Base-by-base conservation (phyloP, 768 basidiomycete species). In the Auricularia auricula-judae region DNA sequence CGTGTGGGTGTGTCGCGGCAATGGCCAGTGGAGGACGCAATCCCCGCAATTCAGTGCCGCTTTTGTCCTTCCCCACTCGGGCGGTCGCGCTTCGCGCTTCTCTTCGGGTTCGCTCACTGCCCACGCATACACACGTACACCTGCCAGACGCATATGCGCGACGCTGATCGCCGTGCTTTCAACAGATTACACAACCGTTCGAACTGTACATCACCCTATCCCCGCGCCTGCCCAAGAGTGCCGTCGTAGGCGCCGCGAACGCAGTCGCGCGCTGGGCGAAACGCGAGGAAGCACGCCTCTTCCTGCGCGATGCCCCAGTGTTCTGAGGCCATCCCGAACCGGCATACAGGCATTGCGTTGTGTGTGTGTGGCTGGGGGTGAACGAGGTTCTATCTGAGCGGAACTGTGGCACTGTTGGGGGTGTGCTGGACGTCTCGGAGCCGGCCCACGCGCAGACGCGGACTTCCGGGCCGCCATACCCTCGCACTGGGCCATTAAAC, bases 151-250 rank as follows among this genome's bases (percentile, higher is more conserved):
- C 29, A 29, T 18, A 21, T 21, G 47, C 11, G 14, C 18, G 11
- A 51, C 18, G 47, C 47, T 51, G 47, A 51, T 21, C 56, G 23
- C 12, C 34, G 56, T 35, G 33, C 29, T 59, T 11, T 33, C 56
- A 33, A 5, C 71, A 98, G 95, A 88, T 95, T 65, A 97, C 95
- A 0, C 89, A 93, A 70, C 87, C 88, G 0, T 98, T 97, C 71
- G 97, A 98, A 73, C 76, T 98, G 16, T 98, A 97, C 72, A 75
- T 96, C 61, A 80, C 89, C 0, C 73, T 95, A 14, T 91, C 93
- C 1, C 90, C 92, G 10, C 80, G 82, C 60, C 72, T 98, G 62
- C 91, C 96, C 4, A 98, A 98, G 80, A 87, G 86, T 62, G 93
- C 90, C 0, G 87, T 85, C 1, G 86, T 98, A 14, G 84, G 86